Conservation (phyloP, 108 stramenopile species). For the Nannochloropsis salina region DNA sequence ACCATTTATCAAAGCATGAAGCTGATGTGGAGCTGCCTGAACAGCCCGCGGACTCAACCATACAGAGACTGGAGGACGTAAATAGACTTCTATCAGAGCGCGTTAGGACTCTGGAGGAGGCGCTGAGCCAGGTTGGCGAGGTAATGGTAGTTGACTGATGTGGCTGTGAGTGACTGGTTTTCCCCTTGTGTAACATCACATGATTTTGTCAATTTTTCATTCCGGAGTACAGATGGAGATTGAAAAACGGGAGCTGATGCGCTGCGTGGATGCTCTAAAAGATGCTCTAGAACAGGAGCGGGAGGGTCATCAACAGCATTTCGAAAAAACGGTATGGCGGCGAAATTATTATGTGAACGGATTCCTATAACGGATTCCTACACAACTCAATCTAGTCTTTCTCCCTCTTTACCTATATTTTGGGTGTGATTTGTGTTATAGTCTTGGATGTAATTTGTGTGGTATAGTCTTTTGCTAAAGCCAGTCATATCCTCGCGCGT, state of each 20-base stretch:
- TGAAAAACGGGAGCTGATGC: background rate
- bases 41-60: background rate
- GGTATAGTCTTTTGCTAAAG: background rate
- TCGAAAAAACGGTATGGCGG: background rate
- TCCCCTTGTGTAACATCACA: background rate
- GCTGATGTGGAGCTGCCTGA: background rate
- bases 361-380: too few relatives aligned
- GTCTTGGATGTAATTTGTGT: background rate
- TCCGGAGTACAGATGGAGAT: background rate
- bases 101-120: background rate
- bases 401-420: background rate
- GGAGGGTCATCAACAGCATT: background rate
- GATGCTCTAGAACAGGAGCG: background rate
- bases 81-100: background rate
- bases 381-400: too few relatives aligned
- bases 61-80: background rate
- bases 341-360: background rate
- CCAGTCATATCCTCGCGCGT: background rate
- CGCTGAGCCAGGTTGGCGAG: background rate
- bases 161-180: background rate
- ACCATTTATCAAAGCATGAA: background rate
- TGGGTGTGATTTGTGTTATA: background rate
- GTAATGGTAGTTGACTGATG: background rate
- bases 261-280: background rate
- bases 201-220: background rate